Evolutionary conservation across 805 yeast genomes (phyloP).

Genomic region (Candida pini): DNA sequence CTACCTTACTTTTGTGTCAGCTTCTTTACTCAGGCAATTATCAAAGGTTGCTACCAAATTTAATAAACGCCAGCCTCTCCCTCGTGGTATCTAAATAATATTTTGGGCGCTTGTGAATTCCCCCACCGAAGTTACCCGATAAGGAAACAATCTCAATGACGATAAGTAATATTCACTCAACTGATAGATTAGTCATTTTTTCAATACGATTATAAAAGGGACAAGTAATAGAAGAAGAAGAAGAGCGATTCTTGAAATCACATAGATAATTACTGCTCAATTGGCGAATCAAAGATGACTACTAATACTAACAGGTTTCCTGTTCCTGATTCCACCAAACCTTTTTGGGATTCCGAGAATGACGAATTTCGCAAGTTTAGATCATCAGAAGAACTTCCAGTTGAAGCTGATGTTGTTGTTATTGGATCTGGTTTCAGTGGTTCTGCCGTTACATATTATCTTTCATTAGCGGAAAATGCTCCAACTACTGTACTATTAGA

Average conservation of each 20-base stretch:
- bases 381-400: not conserved
- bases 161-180: too few species aligned
- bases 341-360: not conserved
- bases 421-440: not conserved
- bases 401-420: not conserved
- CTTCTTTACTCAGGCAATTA: too few species aligned
- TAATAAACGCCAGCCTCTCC: too few species aligned
- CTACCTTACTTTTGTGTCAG: too few species aligned
- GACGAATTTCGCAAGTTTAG: not conserved
- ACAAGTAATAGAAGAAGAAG: not conserved
- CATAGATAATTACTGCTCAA: not conserved
- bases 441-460: not conserved
- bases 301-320: not conserved
- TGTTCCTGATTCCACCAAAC: not conserved
- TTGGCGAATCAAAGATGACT: not conserved
- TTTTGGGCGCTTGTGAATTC: too few species aligned
- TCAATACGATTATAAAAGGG: not conserved
- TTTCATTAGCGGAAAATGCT: not conserved
- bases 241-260: not conserved
- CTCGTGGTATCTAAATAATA: too few species aligned
- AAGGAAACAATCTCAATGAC: too few species aligned
- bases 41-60: too few species aligned
- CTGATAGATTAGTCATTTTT: too few species aligned
- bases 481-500: not conserved
- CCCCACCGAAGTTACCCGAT: too few species aligned